Evolutionary conservation across 2,329 filamentous ascomycete genomes (phyloP).

Genomic region (Alternaria brassicae): DNA sequence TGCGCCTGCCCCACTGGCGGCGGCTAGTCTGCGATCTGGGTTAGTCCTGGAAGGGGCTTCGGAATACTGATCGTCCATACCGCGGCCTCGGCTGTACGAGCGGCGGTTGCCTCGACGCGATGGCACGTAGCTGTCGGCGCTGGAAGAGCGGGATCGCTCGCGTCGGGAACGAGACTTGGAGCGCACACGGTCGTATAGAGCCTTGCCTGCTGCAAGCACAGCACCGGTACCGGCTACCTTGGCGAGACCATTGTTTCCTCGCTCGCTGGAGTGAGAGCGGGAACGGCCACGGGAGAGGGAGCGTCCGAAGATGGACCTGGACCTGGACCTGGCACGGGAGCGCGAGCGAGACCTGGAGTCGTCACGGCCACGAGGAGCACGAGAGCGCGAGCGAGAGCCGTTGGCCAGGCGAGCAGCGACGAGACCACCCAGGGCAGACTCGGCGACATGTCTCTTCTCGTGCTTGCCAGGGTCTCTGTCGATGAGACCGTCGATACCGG

Average conservation of each 20-base stretch:
- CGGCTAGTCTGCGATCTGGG: conserved; percentile 49
- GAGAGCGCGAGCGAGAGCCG: conserved; percentile 72
- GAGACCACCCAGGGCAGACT: conserved; percentile 87
- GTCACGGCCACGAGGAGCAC: conserved; percentile 48
- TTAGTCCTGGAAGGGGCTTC: conserved; percentile 47
- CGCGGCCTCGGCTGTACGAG: conserved; percentile 48
- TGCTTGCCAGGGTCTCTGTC: conserved; percentile 74
- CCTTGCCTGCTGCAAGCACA: conserved; percentile 59
- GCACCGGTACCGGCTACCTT: conserved; percentile 58
- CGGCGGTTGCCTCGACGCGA: conserved; percentile 56
- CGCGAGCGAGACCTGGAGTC: conserved; percentile 54
- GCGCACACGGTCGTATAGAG: conserved; percentile 62
- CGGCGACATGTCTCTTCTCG: conserved; percentile 79
- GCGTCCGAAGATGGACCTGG: conserved; percentile 52
- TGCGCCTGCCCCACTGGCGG: conserved; percentile 46
- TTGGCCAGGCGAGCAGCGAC: conserved; percentile 86
- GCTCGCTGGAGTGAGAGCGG: conserved; percentile 55
- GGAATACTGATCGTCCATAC: conserved; percentile 55
- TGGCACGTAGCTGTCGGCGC: conserved; percentile 59
- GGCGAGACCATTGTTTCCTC: conserved; percentile 56
- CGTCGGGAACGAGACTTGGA: conserved; percentile 60
- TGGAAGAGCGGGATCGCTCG: conserved; percentile 49
- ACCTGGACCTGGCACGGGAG: conserved; percentile 66
- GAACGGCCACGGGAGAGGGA: conserved; percentile 56
- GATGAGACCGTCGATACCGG: conserved; percentile 80